Evolutionary conservation across 2,329 filamentous ascomycete species (phyloP).

Genomic region (Trichoderma lentiforme): DNA sequence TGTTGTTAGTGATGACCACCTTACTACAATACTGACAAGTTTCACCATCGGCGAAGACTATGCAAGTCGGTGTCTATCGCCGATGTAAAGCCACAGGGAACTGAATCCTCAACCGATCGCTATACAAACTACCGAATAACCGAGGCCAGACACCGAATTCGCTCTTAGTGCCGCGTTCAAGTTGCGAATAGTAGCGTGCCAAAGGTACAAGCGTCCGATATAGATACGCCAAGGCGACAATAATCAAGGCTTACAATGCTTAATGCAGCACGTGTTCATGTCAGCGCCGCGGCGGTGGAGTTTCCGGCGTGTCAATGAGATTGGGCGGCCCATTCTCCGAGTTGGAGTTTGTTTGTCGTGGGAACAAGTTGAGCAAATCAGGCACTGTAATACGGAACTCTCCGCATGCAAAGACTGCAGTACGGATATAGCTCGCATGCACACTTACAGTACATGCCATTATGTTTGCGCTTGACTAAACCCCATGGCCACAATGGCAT

Average conservation of each 20-base stretch:
- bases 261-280: not conserved
- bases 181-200: not conserved
- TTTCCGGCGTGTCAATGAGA: not conserved
- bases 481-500: not conserved
- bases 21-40: not conserved
- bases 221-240: not conserved
- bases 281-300: not conserved
- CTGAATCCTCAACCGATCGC: not conserved
- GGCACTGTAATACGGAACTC: not conserved
- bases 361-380: not conserved
- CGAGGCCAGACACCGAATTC: slow-evolving; percentile 2
- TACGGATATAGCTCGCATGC: not conserved
- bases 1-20: not conserved
- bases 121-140: slow-evolving; percentile 5
- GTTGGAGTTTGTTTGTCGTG: not conserved
- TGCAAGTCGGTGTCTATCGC: not conserved
- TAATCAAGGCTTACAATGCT: not conserved
- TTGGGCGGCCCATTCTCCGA: not conserved
- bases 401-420: not conserved
- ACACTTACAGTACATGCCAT: not conserved
- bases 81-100: not conserved
- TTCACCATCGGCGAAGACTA: not conserved
- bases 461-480: not conserved
- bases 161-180: not conserved
- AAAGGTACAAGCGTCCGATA: not conserved